Evolutionary conservation across 108 stramenopile genomes (phyloP).

Genomic region (Parietichytrium sp.): DNA sequence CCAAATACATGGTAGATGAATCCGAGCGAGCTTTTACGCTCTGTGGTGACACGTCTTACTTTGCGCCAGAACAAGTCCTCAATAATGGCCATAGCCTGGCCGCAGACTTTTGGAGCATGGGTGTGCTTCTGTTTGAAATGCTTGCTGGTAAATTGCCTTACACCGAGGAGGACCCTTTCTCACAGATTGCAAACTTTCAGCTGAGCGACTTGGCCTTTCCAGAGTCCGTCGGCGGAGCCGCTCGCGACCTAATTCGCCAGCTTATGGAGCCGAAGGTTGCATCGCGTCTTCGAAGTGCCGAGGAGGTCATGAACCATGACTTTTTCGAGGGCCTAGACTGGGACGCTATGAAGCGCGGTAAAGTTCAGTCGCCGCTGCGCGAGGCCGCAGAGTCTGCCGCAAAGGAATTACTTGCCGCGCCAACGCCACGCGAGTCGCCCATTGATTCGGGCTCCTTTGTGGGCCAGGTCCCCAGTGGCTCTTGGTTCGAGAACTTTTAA

Average conservation of each 20-base stretch:
- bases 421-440: background rate
- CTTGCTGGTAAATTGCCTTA: slow-evolving; percentile 76
- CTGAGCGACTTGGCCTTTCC: background rate
- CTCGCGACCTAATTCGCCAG: background rate
- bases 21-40: slow-evolving; percentile 81
- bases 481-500: slow-evolving; percentile 35
- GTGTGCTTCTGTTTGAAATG: slow-evolving; percentile 95
- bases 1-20: slow-evolving; percentile 62
- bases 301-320: background rate
- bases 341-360: background rate
- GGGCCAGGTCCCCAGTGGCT: background rate
- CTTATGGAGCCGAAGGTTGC: slow-evolving; percentile 13
- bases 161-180: slow-evolving; percentile 48
- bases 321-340: background rate
- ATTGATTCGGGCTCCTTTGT: slow-evolving; percentile 9
- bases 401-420: background rate
- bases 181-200: slow-evolving; percentile 13
- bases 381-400: slow-evolving; percentile 8
- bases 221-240: background rate
- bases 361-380: background rate
- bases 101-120: slow-evolving; percentile 98
- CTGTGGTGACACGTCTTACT: slow-evolving; percentile 86
- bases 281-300: background rate
- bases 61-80: slow-evolving; percentile 80
- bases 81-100: slow-evolving; percentile 80